Base-by-base conservation (phyloP, 2,329 filamentous ascomycete genomes). In the Herpotrichia juniperi region DNA sequence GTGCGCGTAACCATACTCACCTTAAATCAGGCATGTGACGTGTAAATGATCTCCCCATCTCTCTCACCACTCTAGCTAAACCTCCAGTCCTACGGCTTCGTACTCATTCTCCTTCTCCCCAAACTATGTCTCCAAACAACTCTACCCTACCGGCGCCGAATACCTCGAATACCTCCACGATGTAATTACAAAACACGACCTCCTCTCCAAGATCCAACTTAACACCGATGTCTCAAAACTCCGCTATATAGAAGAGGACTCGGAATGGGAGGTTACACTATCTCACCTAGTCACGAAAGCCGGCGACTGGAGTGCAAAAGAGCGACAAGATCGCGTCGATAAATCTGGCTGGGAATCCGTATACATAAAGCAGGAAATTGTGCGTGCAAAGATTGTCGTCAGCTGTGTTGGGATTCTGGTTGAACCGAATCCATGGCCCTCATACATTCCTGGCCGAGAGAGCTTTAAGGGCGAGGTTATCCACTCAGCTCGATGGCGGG, bases 401-500 rank as follows among this genome's bases (percentile, higher is more conserved):
- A 79, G 74, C 54, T 74, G 73, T 30, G 79, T 79, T 19, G 81
- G 81, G 8, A 78, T 75, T 1, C 63, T 83, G 8, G 77, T 81
- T 0, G 77, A 82, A 46, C 81, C 80, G 1, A 76, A 76, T 19
- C 57, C 61, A 17, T 76, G 72, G 66, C 77, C 78, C 5, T 62
- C 73, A 11, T 68, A 69, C 28, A 69, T 82, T 21, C 76, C 74
- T 6, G 80, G 81, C 0, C 71, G 74, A 35, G 77, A 81, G 3
- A 66, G 61, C 1, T 83, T 83, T 55, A 61, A 78, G 51, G 81
- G 81, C 12, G 62, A 77, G 7, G 72, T 81, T 37, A 78, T 82
- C 46, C 81, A 83, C 57, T 80, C 80, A 1, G 79, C 80, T 9
- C 69, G 78, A 28, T 83, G 80, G 81, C 70, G 78, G 35, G 64